Evolutionary conservation across 768 basidiomycete genomes (phyloP), one percentile per base, ranked within the genome.

Genomic region (Mycena floridula): DNA sequence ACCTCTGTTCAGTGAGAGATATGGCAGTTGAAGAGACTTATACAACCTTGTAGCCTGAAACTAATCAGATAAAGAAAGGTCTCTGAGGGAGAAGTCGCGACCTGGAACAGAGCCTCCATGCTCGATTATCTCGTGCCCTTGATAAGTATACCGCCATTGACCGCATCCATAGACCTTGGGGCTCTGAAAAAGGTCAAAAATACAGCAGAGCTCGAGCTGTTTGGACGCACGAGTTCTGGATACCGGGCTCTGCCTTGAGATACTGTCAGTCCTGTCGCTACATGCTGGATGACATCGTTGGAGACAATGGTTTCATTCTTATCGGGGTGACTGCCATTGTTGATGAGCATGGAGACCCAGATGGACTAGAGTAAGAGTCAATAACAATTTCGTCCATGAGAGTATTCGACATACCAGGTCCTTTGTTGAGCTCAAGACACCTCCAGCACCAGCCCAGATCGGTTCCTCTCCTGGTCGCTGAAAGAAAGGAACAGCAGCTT

Each of bases 61-160:
- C n/a, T n/a, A n/a, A n/a, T n/a, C n/a, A n/a, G n/a, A n/a, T n/a
- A n/a, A n/a, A n/a, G n/a, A n/a, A n/a, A n/a, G n/a, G n/a, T n/a
- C n/a, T n/a, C n/a, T 47, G 57, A 7, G 52, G 57, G 35, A 57
- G 57, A 44, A n/a, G n/a, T n/a, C n/a, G n/a, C 57, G 71, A 2
- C 69, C 70, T 2, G 68, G 66, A 46, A 66, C 66, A 37, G 54
- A 61, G 2, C 72, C 70, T 3, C 67, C 68, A 50, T 74, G 70
- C 44, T 72, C 70, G 30, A 74, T 61, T 7, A 71, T 54, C 40
- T 70, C 67, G 39, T 64, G 61, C 4, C 69, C 70, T 20, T 60
- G 65, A 40, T 71, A 71, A 0, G 66, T 59, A 44, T 59, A 70
- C 8, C 65, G 47, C 50, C 57, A 61, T 51, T 71, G 70, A 8